These are phyloP conservation scores for Pilobolus umbonatus DNA, from an alignment of 192 early-diverging fungal genomes.

Conservation along the genomic window DNA sequence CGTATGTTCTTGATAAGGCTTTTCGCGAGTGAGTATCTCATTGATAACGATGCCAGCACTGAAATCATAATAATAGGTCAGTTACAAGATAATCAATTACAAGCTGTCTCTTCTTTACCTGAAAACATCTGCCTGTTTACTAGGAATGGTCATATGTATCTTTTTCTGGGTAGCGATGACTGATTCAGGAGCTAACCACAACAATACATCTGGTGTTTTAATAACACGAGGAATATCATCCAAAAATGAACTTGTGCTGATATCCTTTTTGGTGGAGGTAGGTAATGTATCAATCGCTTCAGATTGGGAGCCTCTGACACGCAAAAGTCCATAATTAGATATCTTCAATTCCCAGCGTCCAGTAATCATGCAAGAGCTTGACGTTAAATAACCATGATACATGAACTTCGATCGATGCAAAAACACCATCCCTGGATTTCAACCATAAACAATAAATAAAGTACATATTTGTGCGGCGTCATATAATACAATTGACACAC, in stretches of 20 bases:
- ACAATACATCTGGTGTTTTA: conserved; percentile 15
- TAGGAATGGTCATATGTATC: conserved; percentile 25
- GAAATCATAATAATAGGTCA: conserved; percentile 10
- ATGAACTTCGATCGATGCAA: conserved; percentile 41
- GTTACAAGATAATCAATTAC: neutral
- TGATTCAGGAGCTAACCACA: conserved; percentile 38
- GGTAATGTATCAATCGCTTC: neutral
- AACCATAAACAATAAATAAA: neutral
- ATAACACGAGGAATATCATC: neutral
- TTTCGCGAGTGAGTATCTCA: conserved; percentile 38
- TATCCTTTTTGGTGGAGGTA: neutral
- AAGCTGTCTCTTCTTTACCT: conserved; percentile 17
- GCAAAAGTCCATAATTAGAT: conserved; percentile 36
- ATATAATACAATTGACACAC: too few relatives aligned
- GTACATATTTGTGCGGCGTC: neutral
- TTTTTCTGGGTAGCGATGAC: conserved; percentile 14
- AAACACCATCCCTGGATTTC: conserved; percentile 35
- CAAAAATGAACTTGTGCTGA: neutral
- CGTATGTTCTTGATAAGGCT: conserved; percentile 31
- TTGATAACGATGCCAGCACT: conserved; percentile 44
- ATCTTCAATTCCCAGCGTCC: conserved; percentile 43
- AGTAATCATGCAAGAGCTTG: conserved; percentile 37
- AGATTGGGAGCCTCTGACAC: conserved; percentile 26
- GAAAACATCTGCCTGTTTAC: conserved; percentile 32
- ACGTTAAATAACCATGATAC: conserved; percentile 38